phyloP scores from a whole-genome alignment of 257 asterid genomes.

The Plectranthus barbatus region DNA sequence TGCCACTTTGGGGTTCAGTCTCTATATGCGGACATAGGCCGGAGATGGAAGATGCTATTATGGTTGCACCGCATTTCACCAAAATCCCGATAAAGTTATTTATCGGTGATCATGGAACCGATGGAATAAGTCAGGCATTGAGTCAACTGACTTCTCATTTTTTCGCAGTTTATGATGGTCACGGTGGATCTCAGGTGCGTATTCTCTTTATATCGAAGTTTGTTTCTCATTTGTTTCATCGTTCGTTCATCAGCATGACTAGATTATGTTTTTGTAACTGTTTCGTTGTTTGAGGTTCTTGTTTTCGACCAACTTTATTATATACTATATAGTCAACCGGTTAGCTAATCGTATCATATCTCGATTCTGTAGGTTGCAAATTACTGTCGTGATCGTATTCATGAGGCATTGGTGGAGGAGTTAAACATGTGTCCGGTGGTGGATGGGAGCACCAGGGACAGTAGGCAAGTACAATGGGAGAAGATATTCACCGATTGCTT shows the following conservation, averaged over 20 bases:
- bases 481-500: conserved; percentile 59
- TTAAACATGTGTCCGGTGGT: conserved; percentile 21
- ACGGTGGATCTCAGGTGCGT: conserved; percentile 91
- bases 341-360: background rate
- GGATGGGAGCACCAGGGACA: conserved; percentile 31
- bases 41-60: conserved; percentile 83
- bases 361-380: conserved; percentile 56
- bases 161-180: conserved; percentile 90
- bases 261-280: background rate
- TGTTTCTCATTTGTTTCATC: background rate
- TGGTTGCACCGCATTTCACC: conserved; percentile 56
- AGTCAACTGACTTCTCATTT: conserved; percentile 74
- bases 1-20: conserved; percentile 85
- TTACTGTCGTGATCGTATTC: conserved; percentile 71
- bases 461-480: conserved; percentile 63
- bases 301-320: background rate
- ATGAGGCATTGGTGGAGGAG: conserved; percentile 62
- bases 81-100: conserved; percentile 74
- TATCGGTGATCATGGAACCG: conserved; percentile 38
- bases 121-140: conserved; percentile 52
- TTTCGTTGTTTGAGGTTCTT: too few species aligned
- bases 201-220: too few species aligned
- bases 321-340: too few species aligned
- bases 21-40: conserved; percentile 73
- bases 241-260: background rate